Conservation (phyloP, 306 rosid species). For the Medicago ruthenica region DNA sequence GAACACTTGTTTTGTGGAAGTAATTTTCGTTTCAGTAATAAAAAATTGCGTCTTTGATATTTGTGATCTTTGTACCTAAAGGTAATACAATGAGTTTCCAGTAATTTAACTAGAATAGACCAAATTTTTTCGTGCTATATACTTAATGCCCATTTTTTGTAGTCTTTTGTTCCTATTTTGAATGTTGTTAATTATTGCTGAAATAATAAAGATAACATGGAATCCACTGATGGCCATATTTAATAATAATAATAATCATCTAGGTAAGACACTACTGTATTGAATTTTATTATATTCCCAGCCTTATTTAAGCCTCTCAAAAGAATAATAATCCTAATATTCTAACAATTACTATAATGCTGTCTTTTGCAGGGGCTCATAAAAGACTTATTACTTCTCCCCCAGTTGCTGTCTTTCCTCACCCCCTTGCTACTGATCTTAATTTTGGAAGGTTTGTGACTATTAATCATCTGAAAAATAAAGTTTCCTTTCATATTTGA, state of each 20-base stretch:
- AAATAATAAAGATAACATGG: conserved; percentile 12
- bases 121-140: not conserved
- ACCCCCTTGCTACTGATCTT: conserved; percentile 96
- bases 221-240: not conserved
- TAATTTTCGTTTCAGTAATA: not conserved
- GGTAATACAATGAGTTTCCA: conserved; percentile 10
- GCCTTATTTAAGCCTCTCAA: conserved; percentile 15
- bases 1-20: not conserved
- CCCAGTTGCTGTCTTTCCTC: conserved; percentile 96
- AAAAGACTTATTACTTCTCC: conserved; percentile 96
- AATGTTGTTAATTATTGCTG: conserved; percentile 22
- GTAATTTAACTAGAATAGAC: conserved; percentile 8
- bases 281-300: conserved; percentile 16
- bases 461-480: conserved; percentile 31
- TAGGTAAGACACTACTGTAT: conserved; percentile 3
- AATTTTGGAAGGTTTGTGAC: conserved; percentile 79
- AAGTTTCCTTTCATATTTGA: conserved; percentile 29
- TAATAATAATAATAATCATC: conserved; percentile 10
- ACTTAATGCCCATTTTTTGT: not conserved
- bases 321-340: conserved; percentile 25
- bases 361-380: conserved; percentile 72
- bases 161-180: conserved; percentile 24
- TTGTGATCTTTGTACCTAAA: not conserved
- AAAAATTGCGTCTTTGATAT: not conserved
- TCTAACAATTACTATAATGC: conserved; percentile 34